phyloP scores from a whole-genome alignment of 2,329 filamentous ascomycete species.

The Colletotrichum musae region DNA sequence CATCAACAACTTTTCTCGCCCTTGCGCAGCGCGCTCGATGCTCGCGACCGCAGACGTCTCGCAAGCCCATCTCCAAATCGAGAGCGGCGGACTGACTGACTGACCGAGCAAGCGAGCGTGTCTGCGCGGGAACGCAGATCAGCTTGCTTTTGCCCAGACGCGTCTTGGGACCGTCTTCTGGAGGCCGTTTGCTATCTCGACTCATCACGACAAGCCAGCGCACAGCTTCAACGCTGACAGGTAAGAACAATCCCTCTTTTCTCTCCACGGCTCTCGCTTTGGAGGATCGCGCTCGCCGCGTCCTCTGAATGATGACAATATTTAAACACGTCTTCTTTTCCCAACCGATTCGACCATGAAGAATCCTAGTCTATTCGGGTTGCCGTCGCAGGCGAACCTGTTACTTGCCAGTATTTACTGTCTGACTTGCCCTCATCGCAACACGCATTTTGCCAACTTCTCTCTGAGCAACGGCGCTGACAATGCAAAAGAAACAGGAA shows the following conservation, averaged over 20 bases:
- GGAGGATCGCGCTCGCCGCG: background rate
- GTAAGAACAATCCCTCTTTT: constrained; percentile 20
- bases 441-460: constrained; percentile 16
- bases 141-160: background rate
- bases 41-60: background rate
- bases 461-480: constrained; percentile 16
- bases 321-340: constrained; percentile 84
- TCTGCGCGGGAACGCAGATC: background rate
- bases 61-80: background rate
- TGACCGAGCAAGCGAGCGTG: background rate
- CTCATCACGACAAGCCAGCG: background rate
- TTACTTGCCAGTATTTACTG: constrained; percentile 93
- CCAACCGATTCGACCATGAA: constrained; percentile 91
- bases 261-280: background rate
- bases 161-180: background rate
- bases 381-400: constrained; percentile 72
- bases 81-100: background rate
- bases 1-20: constrained; percentile 1
- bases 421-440: constrained; percentile 68
- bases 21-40: background rate
- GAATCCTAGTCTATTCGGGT: constrained; percentile 79
- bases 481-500: background rate
- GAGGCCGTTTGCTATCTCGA: background rate
- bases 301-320: constrained; percentile 78
- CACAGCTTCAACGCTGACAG: background rate